Base-by-base conservation (phyloP, 106 monocot species). In the Dioscorea zingiberensis region DNA sequence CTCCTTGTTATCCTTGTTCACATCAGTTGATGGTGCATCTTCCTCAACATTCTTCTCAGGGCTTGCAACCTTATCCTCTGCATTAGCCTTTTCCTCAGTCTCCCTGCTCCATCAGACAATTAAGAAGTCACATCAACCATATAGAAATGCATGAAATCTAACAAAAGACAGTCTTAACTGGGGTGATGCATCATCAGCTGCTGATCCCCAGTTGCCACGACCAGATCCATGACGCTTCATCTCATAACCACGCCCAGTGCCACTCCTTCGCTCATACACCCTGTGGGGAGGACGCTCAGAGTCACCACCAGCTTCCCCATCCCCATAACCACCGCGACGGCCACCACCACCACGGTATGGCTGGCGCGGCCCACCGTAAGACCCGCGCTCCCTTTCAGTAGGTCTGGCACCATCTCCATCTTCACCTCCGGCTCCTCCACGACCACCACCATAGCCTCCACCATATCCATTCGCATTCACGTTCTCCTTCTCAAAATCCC, bases 211-310 rank as follows among this genome's bases (percentile, higher is more conserved):
- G 55, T 94, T 94, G 2, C 90, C 94, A 65, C 90, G 84, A 16
- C 90, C 94, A 24, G 85, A 70, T n/a, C 94, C 94, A 0, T 94
- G 84, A 47, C 90, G 82, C 68, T 94, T 94, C 63, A 87, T 67
- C 66, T 87, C 94, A 64, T 76, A 80, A 7, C 87, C 90, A 78
- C 85, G 90, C 1, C 94, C 94, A 9, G 94, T 94, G 0, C 94
- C 94, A 62, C 94, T 94, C 14, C 63, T 73, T 14, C 87, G 82
- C 57, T 94, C 94, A 74, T 74, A 85, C 48, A 30, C 14, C 60
- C 87, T 85, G 44, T 80, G 72, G 48, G 63, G 90, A 11, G 87
- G 75, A 13, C 74, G 77, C 17, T 81, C 84, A 21, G 71, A 63
- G 47, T 93, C 85, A 46, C 56, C 78, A 48, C 57, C 78, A 64